Evolutionary conservation across 495 filamentous ascomycete genomes (phyloP), one percentile per base, ranked within the genome.

Genomic region (Hypoxylon subgilvum): DNA sequence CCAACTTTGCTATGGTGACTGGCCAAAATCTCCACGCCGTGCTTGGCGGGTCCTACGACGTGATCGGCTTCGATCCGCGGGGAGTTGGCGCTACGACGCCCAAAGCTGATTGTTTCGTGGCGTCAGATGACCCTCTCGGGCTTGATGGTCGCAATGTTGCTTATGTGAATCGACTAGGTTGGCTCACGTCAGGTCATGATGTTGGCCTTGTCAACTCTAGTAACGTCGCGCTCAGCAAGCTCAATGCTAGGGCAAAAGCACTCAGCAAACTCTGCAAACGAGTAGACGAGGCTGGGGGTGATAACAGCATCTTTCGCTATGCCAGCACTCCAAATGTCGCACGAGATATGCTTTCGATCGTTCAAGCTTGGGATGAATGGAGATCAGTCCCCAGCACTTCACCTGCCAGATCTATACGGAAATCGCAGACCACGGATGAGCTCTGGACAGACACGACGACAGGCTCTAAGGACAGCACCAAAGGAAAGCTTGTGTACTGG

Each of bases 401-500:
- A 53, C 19, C 22, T 10, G 47, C 19, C 39, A 14, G 55, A 23
- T 31, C 40, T 4, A 45, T 6, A 40, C 58, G 56, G 16, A 25
- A 58, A 13, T 12, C 45, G 9, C 48, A 43, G 17, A 40, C 28
- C 10, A 22, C 1, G 41, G n/a, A 49, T 19, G 34, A 54, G 41
- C 22, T 14, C 13, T 30, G 17, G 10, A 34, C 41, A 4, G 48
- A 13, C 17, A 12, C 40, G 13, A 52, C 30, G 28, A 30, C 44
- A 52, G 47, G 30, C 13, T 0, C 51, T 2, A 31, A 36, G 4
- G 47, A 60, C 13, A 55, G 64, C 30, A 65, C 67, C 21, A 59
- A 62, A 46, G 70, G 69, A 9, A 79, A 77, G 38, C 69, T 86
- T 4, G 67, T 81, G 4, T 86, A 82, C 53, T 86, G 83, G 83